Percentiles rank a stretch among this genome's conserved stretches.
Evolutionary conservation across 345 rosid genomes (phyloP).

Genomic region (Melastoma malabathricum): DNA sequence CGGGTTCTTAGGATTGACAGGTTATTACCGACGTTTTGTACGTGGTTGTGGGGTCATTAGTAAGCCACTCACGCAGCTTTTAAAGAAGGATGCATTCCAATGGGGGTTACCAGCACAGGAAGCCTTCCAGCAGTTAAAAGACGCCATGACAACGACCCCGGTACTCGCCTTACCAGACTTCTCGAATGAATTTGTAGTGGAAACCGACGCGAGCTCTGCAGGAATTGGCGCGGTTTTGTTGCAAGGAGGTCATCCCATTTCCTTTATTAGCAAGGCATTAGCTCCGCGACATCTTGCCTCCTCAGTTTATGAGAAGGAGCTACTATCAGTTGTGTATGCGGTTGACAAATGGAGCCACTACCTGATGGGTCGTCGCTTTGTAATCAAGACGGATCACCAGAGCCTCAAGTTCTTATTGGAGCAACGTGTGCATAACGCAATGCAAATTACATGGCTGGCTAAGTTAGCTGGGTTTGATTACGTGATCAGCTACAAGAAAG

Average conservation of each 20-base stretch:
- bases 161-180: too few species aligned
- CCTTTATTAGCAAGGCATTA: neutral
- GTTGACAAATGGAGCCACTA: neutral
- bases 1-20: neutral
- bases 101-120: too few species aligned
- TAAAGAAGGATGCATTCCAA: too few species aligned
- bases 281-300: neutral
- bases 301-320: neutral
- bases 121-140: too few species aligned
- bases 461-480: neutral
- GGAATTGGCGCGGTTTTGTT: too few species aligned
- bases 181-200: too few species aligned
- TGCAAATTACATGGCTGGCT: neutral
- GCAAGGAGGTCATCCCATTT: too few species aligned
- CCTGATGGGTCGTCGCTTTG: neutral
- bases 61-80: too few species aligned
- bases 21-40: neutral
- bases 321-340: neutral
- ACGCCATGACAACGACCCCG: too few species aligned
- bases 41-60: too few species aligned
- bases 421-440: neutral
- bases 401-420: slow-evolving; percentile 3
- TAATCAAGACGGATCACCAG: neutral
- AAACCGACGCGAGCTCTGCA: too few species aligned
- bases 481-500: neutral